A percentile compares a stretch with the other conserved stretches of the same genome.
These are phyloP conservation scores for Castanea mollissima DNA, from an alignment of 306 rosid species.

Conservation along the genomic window DNA sequence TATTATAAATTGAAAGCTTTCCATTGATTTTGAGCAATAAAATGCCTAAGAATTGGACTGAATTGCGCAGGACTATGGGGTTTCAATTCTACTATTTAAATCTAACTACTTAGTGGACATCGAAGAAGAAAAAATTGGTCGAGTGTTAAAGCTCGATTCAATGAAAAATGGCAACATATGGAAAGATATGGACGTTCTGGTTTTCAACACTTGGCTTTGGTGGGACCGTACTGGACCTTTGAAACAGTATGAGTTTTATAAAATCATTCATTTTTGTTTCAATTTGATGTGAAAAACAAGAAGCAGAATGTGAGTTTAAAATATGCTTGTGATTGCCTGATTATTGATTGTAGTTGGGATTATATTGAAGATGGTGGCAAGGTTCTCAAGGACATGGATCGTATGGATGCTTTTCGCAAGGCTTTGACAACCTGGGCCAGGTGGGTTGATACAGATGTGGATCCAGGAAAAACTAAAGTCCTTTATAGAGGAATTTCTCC, in stretches of 20 bases:
- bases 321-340: background rate
- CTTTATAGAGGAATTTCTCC: constrained; percentile 72
- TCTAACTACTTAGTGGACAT: constrained; percentile 56
- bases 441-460: constrained; percentile 53
- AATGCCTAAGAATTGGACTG: background rate
- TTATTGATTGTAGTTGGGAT: constrained; percentile 35
- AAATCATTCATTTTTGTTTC: background rate
- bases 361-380: too few species aligned
- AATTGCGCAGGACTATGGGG: background rate
- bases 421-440: constrained; percentile 22
- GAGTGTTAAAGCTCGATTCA: constrained; percentile 64
- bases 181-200: constrained; percentile 13
- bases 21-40: too few species aligned
- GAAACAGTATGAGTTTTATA: constrained; percentile 48
- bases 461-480: constrained; percentile 44
- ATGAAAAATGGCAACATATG: background rate
- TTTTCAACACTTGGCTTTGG: constrained; percentile 87
- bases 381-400: too few species aligned
- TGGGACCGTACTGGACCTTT: constrained; percentile 61
- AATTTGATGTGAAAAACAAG: background rate
- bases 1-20: too few species aligned
- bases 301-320: background rate
- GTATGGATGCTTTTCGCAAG: too few species aligned
- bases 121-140: constrained; percentile 48
- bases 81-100: constrained; percentile 19